phyloP scores from a whole-genome alignment of 805 yeast genomes.

The Zygosaccharomyces rouxii region DNA sequence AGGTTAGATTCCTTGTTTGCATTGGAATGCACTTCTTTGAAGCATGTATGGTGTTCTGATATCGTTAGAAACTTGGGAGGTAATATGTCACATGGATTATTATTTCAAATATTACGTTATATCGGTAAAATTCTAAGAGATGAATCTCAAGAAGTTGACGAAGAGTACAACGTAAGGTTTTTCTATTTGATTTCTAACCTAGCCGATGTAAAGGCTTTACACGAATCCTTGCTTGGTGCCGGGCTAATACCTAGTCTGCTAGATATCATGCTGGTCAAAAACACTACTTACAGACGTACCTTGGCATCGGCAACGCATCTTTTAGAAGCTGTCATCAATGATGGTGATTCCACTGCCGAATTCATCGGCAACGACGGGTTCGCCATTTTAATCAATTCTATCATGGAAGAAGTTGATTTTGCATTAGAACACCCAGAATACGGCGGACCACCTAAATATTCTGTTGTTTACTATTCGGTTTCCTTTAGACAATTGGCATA shows the following conservation, averaged over 20 bases:
- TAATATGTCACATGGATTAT: constrained; percentile 77
- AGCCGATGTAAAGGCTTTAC: constrained; percentile 51
- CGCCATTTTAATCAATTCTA: constrained; percentile 50
- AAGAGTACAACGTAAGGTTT: constrained; percentile 45
- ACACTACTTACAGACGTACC: constrained; percentile 50
- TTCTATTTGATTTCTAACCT: constrained; percentile 62
- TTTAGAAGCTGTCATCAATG: constrained; percentile 43
- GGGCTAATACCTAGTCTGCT: constrained; percentile 67
- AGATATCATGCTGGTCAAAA: constrained; percentile 52
- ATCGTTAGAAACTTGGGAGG: constrained; percentile 75
- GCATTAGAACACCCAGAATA: constrained; percentile 55
- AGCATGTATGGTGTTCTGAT: constrained; percentile 69
- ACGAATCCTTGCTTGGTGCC: constrained; percentile 60
- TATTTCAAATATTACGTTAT: constrained; percentile 66
- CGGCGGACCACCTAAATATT: constrained; percentile 53
- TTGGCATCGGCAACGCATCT: constrained; percentile 62
- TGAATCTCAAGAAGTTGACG: constrained; percentile 39
- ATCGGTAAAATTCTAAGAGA: constrained; percentile 50
- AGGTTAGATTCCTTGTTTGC: constrained; percentile 60
- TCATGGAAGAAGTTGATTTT: constrained; percentile 60
- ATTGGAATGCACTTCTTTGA: constrained; percentile 62
- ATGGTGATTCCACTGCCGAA: constrained; percentile 50
- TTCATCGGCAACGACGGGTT: constrained; percentile 70
- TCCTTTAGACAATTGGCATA: constrained; percentile 57
- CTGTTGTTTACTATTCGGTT: constrained; percentile 48